A percentile compares a stretch with the other conserved stretches of the same genome.
phyloP scores from a whole-genome alignment of 2,329 filamentous ascomycete species.

The Cladosporium velox region DNA sequence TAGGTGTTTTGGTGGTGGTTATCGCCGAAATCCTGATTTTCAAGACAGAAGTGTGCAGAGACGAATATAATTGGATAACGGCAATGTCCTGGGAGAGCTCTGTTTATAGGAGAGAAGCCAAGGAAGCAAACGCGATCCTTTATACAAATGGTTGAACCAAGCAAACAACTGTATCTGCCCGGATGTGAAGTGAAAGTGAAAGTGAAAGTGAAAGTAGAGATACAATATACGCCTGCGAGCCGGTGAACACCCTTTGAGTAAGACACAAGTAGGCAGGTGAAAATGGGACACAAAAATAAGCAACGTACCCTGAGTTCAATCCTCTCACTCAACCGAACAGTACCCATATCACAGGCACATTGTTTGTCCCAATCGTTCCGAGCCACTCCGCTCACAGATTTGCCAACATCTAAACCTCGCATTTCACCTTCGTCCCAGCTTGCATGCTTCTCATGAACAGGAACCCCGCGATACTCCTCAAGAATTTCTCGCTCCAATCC shows the following conservation, averaged over 20 bases:
- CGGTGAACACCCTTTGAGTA: background rate
- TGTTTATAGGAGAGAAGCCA: background rate
- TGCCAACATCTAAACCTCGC: background rate
- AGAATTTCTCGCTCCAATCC: background rate
- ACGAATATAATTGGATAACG: background rate
- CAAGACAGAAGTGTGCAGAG: background rate
- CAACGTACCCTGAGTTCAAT: background rate
- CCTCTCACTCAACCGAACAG: background rate
- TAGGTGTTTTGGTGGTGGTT: background rate
- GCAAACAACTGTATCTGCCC: background rate
- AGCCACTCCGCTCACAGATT: background rate
- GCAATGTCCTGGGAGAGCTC: background rate
- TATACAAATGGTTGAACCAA: background rate
- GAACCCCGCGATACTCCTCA: background rate
- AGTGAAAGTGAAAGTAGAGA: background rate
- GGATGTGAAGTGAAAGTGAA: background rate
- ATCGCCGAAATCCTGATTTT: background rate
- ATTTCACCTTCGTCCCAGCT: background rate
- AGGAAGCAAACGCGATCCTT: background rate
- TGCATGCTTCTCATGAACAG: background rate
- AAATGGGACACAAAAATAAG: background rate
- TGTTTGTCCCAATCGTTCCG: background rate
- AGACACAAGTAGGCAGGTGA: background rate
- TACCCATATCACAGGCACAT: background rate
- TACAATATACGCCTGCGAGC: background rate